Evolutionary conservation across 1,284 basidiomycete species (phyloP).

Genomic region (Ganoderma resinaceum): DNA sequence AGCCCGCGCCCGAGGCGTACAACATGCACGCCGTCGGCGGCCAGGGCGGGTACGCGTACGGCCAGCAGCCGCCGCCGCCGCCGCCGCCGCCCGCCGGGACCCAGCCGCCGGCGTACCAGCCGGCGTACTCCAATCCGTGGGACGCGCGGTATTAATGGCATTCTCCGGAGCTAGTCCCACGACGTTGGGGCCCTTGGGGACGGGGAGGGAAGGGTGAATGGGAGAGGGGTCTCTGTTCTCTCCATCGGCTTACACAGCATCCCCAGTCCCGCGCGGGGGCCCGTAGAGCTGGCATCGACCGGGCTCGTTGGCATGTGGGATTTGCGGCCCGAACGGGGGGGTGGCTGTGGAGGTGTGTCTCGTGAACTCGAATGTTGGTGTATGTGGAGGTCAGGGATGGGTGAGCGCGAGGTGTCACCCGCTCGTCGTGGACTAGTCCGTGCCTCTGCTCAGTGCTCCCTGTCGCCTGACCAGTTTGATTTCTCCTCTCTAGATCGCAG

Average conservation of each 20-base stretch:
- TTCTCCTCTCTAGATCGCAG: not conserved
- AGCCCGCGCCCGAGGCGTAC: slow-evolving; percentile 28
- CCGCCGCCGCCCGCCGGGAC: not conserved
- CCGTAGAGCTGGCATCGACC: not conserved
- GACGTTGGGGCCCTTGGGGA: not conserved
- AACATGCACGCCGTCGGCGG: slow-evolving; percentile 8
- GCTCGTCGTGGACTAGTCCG: not conserved
- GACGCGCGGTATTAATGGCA: slow-evolving; percentile 17
- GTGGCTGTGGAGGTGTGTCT: not conserved
- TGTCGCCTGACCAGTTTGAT: not conserved
- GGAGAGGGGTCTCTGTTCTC: not conserved
- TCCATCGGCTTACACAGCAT: not conserved
- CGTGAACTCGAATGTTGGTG: not conserved
- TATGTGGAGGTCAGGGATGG: not conserved
- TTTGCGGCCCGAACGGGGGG: not conserved
- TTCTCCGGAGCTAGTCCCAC: not conserved
- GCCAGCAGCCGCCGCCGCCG: not conserved
- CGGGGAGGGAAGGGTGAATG: not conserved
- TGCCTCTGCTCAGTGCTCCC: not conserved
- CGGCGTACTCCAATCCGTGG: slow-evolving; percentile 21
- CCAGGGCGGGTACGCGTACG: slow-evolving; percentile 9
- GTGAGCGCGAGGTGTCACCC: not conserved
- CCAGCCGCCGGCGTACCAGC: not conserved
- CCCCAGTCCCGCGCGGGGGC: not conserved
- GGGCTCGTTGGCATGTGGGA: not conserved